Evolutionary conservation across 2,329 filamentous ascomycete genomes (phyloP).

Genomic region (Thielaviopsis ethacetica): DNA sequence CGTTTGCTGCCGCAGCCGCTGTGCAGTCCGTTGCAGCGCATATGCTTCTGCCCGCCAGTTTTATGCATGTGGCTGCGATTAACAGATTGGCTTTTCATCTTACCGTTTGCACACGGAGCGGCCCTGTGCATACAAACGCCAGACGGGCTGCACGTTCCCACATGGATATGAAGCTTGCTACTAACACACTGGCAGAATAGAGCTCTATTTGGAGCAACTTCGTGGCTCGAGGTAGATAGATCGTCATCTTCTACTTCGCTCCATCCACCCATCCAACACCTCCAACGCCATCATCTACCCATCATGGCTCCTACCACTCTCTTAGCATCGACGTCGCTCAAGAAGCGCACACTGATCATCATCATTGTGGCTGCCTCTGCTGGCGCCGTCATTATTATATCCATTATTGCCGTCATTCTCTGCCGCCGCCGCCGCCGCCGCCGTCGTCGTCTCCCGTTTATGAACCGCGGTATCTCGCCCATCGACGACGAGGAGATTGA

Average conservation of each 20-base stretch:
- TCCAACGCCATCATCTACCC: background rate
- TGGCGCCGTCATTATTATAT: conserved; percentile 20
- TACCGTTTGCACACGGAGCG: background rate
- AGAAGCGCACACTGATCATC: conserved; percentile 27
- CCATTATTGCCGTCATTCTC: conserved; percentile 23
- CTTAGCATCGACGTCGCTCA: no score
- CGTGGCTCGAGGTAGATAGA: background rate
- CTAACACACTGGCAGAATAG: background rate
- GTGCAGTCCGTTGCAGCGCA: background rate
- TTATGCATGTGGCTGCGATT: background rate
- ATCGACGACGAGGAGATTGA: conserved; percentile 51
- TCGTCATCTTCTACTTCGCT: background rate
- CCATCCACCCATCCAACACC: background rate
- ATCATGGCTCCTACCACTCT: conserved; percentile 16
- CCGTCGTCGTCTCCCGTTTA: conserved; percentile 20
- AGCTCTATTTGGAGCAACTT: background rate
- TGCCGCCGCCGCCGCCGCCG: conserved; percentile 23
- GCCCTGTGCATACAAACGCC: background rate
- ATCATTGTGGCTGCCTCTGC: conserved; percentile 35
- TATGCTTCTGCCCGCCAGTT: background rate
- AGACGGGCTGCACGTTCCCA: background rate
- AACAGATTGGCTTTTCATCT: background rate
- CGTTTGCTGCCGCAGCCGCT: no score
- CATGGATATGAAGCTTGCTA: background rate
- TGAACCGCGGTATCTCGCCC: conserved; percentile 40